These are phyloP conservation scores for Cicer judaicum DNA, from an alignment of 306 rosid genomes.

Conservation along the genomic window DNA sequence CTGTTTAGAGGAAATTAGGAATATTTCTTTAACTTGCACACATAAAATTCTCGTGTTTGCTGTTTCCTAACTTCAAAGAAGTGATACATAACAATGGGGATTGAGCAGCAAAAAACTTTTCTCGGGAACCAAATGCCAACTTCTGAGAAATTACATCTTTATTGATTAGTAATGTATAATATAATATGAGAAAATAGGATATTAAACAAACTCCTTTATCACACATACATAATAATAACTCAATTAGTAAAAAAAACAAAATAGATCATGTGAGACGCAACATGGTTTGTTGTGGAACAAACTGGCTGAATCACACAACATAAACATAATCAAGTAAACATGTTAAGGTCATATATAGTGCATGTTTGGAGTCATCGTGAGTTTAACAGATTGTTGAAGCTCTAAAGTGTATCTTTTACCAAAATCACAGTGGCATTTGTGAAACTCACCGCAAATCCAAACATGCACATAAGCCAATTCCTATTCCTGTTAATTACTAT, in stretches of 20 bases:
- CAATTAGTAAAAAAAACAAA: neutral
- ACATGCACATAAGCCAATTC: slow-evolving; percentile 16
- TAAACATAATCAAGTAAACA: slow-evolving; percentile 13
- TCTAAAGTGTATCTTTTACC: no score
- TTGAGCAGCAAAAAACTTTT: neutral
- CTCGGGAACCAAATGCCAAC: neutral
- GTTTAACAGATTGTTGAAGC: no score
- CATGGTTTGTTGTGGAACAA: slow-evolving; percentile 4
- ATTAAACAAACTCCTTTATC: neutral
- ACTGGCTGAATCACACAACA: slow-evolving; percentile 31
- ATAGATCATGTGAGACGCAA: slow-evolving; percentile 21
- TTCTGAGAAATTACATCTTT: neutral
- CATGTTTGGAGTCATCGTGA: no score
- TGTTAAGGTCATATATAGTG: neutral
- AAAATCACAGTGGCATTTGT: no score
- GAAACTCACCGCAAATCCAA: no score
- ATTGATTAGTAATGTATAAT: neutral
- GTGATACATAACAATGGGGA: neutral
- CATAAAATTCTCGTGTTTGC: neutral
- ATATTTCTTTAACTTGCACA: neutral
- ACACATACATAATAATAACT: slow-evolving; percentile 6
- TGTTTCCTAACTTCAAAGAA: neutral
- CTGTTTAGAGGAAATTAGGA: neutral
- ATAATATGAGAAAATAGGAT: neutral
- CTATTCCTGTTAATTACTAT: neutral